phyloP scores from a whole-genome alignment of 2,329 filamentous ascomycete species.

The Pezicula rhizophila region DNA sequence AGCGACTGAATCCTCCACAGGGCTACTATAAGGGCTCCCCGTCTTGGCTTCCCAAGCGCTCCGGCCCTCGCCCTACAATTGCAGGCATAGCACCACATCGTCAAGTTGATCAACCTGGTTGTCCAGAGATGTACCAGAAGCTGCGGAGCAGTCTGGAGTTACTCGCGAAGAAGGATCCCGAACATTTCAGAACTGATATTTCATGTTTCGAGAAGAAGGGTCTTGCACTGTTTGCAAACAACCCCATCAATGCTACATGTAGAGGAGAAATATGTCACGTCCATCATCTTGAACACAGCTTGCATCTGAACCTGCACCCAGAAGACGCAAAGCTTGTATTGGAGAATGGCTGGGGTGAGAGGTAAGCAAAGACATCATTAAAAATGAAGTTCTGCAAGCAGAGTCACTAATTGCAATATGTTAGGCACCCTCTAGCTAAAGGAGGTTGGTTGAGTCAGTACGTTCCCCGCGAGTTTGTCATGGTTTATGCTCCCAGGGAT shows the following conservation, averaged over 20 bases:
- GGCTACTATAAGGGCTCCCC: constrained; percentile 48
- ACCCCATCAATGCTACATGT: constrained; percentile 63
- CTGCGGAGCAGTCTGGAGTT: constrained; percentile 47
- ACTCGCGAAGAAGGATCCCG: constrained; percentile 41
- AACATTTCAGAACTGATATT: constrained; percentile 52
- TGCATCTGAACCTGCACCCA: constrained; percentile 78
- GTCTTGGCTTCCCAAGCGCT: constrained; percentile 51
- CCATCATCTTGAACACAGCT: constrained; percentile 67
- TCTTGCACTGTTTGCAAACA: constrained; percentile 64
- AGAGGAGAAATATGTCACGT: constrained; percentile 80
- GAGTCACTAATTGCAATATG: constrained; percentile 5
- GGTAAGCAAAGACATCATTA: neutral
- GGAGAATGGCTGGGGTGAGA: constrained; percentile 72
- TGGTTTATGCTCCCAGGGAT: constrained; percentile 75
- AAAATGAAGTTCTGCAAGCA: neutral
- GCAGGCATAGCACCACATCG: constrained; percentile 77
- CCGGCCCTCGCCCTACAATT: constrained; percentile 59
- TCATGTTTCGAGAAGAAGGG: constrained; percentile 81
- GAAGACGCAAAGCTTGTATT: constrained; percentile 68
- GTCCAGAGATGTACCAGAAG: constrained; percentile 44
- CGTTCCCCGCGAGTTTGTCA: constrained; percentile 68
- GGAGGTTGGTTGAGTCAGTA: constrained; percentile 61
- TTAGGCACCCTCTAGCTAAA: constrained; percentile 55
- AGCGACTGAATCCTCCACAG: constrained; percentile 42
- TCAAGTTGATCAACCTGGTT: constrained; percentile 64